These are phyloP conservation scores for Rhodotorula sp. DNA, from an alignment of 1,284 basidiomycete genomes.

Conservation along the genomic window DNA sequence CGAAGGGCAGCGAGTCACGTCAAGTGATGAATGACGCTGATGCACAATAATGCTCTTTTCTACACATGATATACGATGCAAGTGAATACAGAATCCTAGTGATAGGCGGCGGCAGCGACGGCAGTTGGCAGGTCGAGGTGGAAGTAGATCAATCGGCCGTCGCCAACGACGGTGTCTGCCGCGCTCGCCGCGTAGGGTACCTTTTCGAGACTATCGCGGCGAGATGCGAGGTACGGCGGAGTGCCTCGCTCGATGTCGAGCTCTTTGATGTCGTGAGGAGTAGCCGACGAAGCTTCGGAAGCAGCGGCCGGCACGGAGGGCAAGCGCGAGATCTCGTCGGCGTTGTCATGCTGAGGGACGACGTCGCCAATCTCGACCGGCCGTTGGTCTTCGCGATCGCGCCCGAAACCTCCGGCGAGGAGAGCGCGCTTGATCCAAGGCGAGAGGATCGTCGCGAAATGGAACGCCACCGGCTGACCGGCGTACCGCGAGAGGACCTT, in stretches of 20 bases:
- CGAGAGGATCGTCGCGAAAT: conserved; percentile 82
- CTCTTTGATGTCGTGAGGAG: conserved; percentile 27
- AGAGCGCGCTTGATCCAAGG: conserved; percentile 83
- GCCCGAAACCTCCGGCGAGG: conserved; percentile 81
- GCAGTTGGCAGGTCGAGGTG: conserved; percentile 76
- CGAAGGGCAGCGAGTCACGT: too few species aligned
- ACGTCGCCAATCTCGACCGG: conserved; percentile 70
- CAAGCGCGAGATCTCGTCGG: conserved; percentile 11
- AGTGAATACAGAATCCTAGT: not conserved
- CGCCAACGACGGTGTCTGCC: conserved; percentile 45
- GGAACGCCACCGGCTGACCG: conserved; percentile 74
- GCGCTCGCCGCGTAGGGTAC: conserved; percentile 41
- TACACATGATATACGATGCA: too few species aligned
- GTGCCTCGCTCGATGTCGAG: conserved; percentile 16
- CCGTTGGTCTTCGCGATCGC: conserved; percentile 48
- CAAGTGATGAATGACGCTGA: too few species aligned
- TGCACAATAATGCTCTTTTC: too few species aligned
- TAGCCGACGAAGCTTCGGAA: conserved; percentile 14
- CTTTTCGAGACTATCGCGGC: conserved; percentile 32
- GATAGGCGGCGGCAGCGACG: conserved; percentile 60
- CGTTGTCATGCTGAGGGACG: conserved; percentile 54
- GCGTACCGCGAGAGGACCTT: conserved; percentile 84
- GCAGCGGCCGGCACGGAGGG: conserved; percentile 13
- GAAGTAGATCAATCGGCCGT: conserved; percentile 61
- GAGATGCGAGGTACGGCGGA: not conserved